Conservation (phyloP, 306 rosid genomes). For the Cucumis sativus region Cucumber_9930_V3 NC_026661.2:3441001-3441500, state of each 20-base stretch:
- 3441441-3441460: neutral
- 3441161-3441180: neutral
- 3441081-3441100: neutral
- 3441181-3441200: neutral
- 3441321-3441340: neutral
- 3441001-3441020: no score
- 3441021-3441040: no score
- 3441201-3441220: neutral
- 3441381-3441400: neutral
- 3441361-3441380: neutral
- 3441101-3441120: neutral
- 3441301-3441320: neutral
- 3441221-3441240: neutral
- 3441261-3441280: neutral
- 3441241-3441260: neutral
- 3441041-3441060: no score
- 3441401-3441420: neutral
- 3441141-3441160: neutral
- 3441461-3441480: neutral
- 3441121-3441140: neutral
- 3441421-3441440: no score
- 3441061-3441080: no score
- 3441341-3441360: neutral
- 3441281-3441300: constrained; percentile 1
- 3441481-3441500: neutral